Conservation (phyloP, 192 early-diverging fungal species). For the Podila epigama region DNA sequence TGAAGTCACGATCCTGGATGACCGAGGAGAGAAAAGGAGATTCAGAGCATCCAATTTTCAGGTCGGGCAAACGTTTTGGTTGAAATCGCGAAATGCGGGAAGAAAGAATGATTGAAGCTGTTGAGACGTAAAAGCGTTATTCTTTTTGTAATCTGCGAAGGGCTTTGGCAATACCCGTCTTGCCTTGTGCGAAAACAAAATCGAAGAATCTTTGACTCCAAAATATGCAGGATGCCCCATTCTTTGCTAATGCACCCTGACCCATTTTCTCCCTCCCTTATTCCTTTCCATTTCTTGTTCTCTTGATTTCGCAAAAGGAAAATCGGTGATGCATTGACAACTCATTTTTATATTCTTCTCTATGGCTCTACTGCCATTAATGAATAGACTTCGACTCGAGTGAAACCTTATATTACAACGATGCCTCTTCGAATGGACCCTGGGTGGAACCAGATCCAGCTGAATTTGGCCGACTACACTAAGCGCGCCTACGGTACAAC, state of each 20-base stretch:
- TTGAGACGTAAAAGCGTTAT: no score
- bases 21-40: slow-evolving; percentile 78
- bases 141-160: no score
- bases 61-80: slow-evolving; percentile 50
- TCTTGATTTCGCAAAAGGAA: background rate
- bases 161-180: no score
- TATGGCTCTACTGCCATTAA: no score
- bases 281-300: background rate
- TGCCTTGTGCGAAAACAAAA: no score
- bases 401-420: slow-evolving; percentile 87
- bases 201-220: no score
- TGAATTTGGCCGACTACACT: slow-evolving; percentile 89
- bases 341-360: background rate
- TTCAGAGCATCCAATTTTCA: slow-evolving; percentile 94
- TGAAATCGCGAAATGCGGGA: background rate
- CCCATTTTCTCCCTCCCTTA: no score
- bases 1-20: slow-evolving; percentile 89
- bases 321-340: background rate
- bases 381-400: slow-evolving; percentile 79
- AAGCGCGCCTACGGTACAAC: slow-evolving; percentile 88
- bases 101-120: no score
- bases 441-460: slow-evolving; percentile 96
- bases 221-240: no score
- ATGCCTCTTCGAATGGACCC: slow-evolving; percentile 94
- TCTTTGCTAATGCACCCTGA: no score